Base-by-base conservation (phyloP, 1,284 basidiomycete species). In the Xerocomus amazonicus region DNA sequence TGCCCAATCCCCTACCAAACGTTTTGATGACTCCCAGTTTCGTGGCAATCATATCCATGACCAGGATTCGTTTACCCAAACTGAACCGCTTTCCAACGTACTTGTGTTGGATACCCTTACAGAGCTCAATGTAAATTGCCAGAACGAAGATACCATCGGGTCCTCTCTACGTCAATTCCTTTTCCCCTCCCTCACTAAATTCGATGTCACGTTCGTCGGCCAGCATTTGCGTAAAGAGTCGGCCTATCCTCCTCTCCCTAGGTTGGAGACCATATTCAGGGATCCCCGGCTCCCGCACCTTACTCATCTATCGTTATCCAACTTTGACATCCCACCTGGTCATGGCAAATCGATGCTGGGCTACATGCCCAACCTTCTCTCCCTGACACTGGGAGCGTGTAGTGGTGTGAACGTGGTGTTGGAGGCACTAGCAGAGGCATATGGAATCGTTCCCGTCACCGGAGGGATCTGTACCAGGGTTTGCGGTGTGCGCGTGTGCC, bases 401-500 rank as follows among this genome's bases (percentile, higher is more conserved):
- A 58, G 53, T 3, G 65, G 68, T 12, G 60, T 61, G 12, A 57
- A 54, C 3, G 47, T 53, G 26, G 44, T 66, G 46, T 42, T 67
- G 47, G 55, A 56, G 0, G 64, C 66, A 16, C 50, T 70, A 9
- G 58, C 64, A 17, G 66, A 70, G 29, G 45, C 67, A 6, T 68
- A 69, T 35, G 63, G 65, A 35, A 41, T 9, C 47, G 48, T 47
- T 45, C 52, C 58, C 6, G 7, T 19, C 17, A 39, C 26, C 19
- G 46, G 57, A 39, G 50, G 54, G 12, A 17, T 44, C 44, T 50
- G 46, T 27, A 45, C 50, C 16, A 52, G 48, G 45, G 31, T 41
- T 49, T 53, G 58, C 50, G 59, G 58, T 53, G 67, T 65, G 56
- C 69, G 65, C 66, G 70, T 74, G 41, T 81, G 80, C 57, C 76